These are phyloP conservation scores for Fusarium papillatum DNA, from an alignment of 2,329 filamentous ascomycete species.

Conservation along the genomic window DNA sequence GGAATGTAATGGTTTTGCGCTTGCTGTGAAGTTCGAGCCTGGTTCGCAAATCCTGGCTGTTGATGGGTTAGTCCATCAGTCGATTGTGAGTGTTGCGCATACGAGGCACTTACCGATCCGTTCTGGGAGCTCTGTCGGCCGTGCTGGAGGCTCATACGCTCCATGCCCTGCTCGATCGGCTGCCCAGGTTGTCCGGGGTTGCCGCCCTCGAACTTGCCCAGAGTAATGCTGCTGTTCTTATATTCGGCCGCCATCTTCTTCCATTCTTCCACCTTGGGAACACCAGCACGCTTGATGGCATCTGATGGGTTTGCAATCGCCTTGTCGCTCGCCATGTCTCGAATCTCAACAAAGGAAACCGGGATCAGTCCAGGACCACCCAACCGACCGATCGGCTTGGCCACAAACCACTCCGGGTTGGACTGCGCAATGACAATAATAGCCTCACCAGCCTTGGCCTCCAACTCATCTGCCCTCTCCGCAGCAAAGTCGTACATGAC, in stretches of 20 bases:
- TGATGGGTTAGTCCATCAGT: slow-evolving; percentile 4
- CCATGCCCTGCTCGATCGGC: slow-evolving; percentile 77
- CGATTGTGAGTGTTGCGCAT: not conserved
- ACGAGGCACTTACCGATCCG: slow-evolving; percentile 42
- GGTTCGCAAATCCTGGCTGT: slow-evolving; percentile 43
- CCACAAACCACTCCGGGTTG: slow-evolving; percentile 99
- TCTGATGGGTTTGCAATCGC: slow-evolving; percentile 86
- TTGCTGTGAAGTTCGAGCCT: slow-evolving; percentile 47
- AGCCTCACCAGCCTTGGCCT: slow-evolving; percentile 94
- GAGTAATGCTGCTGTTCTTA: slow-evolving; percentile 98
- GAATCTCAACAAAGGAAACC: slow-evolving; percentile 95
- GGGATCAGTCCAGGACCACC: slow-evolving; percentile 96
- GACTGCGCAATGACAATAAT: slow-evolving; percentile 99
- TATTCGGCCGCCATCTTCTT: slow-evolving; percentile 99
- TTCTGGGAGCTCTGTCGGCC: slow-evolving; percentile 45
- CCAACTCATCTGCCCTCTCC: slow-evolving; percentile 94
- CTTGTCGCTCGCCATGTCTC: slow-evolving; percentile 91
- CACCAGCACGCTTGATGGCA: slow-evolving; percentile 88
- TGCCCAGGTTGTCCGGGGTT: slow-evolving; percentile 52
- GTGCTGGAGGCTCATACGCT: slow-evolving; percentile 80
- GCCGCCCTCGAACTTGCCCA: slow-evolving; percentile 87
- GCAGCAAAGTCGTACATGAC: slow-evolving; percentile 98
- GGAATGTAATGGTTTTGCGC: slow-evolving; percentile 50
- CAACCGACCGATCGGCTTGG: slow-evolving; percentile 98
- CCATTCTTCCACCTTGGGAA: slow-evolving; percentile 98